Percentiles rank a stretch among this genome's conserved stretches.
These are phyloP conservation scores for Ceratocystis papillata DNA, from an alignment of 2,329 filamentous ascomycete genomes.

Conservation along the genomic window DNA sequence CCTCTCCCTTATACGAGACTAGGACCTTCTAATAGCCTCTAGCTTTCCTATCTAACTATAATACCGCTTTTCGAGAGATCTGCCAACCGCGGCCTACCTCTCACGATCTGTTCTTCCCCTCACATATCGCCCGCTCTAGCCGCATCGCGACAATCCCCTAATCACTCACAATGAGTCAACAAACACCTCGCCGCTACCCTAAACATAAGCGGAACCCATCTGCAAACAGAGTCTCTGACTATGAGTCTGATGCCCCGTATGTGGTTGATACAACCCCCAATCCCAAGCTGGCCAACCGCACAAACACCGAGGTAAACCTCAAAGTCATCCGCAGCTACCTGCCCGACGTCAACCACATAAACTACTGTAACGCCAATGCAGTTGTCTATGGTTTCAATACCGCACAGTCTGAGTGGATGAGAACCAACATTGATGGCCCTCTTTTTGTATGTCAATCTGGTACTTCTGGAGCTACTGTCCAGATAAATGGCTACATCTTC, in stretches of 20 bases:
- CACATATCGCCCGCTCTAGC: not conserved
- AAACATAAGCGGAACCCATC: conserved; percentile 36
- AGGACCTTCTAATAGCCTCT: no score
- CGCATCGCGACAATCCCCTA: no score
- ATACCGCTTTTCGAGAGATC: no score
- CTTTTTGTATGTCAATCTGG: conserved; percentile 53
- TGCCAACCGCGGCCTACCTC: not conserved
- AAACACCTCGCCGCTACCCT: conserved; percentile 34
- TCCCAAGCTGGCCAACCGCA: conserved; percentile 46
- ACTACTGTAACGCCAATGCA: conserved; percentile 72
- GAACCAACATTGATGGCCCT: conserved; percentile 72
- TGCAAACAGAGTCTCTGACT: conserved; percentile 43
- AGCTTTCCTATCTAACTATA: no score
- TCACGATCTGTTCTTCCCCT: not conserved
- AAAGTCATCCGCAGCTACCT: conserved; percentile 72
- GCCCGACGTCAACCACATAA: conserved; percentile 59
- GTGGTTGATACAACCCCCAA: conserved; percentile 37
- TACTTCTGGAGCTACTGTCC: not conserved
- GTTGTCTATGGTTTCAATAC: conserved; percentile 73
- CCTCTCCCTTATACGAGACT: no score
- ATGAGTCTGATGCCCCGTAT: conserved; percentile 53
- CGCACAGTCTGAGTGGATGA: conserved; percentile 63
- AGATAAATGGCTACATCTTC: conserved; percentile 45
- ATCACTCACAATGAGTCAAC: conserved; percentile 34
- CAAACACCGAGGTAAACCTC: conserved; percentile 80